Evolutionary conservation across 768 basidiomycete genomes (phyloP).

Genomic region (Lyophyllum shimeji): DNA sequence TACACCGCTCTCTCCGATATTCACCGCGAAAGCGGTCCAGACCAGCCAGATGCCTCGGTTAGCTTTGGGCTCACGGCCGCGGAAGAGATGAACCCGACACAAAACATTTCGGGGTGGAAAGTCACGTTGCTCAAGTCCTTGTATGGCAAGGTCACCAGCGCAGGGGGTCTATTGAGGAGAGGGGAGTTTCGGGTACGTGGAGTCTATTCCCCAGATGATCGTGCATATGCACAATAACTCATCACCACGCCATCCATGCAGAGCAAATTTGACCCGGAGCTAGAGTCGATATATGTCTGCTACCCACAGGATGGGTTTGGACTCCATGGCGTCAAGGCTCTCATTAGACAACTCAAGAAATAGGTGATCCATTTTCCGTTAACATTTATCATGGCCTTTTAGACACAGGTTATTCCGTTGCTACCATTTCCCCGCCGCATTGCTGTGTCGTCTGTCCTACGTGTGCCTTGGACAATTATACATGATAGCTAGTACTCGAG

Average conservation of each 20-base stretch:
- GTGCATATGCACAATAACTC: background rate
- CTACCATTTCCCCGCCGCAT: no score
- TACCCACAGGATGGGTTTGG: slow-evolving; percentile 50
- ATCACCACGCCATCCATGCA: slow-evolving; percentile 11
- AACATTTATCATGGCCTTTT: no score
- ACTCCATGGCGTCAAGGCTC: no score
- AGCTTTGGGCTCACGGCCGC: slow-evolving; percentile 51
- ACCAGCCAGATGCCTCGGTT: slow-evolving; percentile 30
- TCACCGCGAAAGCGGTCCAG: slow-evolving; percentile 26
- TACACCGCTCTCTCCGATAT: slow-evolving; percentile 44
- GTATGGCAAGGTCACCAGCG: slow-evolving; percentile 38
- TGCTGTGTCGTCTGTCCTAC: no score
- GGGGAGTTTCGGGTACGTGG: slow-evolving; percentile 45
- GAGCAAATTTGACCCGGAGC: slow-evolving; percentile 45
- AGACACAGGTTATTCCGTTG: no score
- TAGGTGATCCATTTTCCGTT: no score
- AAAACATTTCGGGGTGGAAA: slow-evolving; percentile 48
- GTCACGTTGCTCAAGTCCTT: slow-evolving; percentile 42
- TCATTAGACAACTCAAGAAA: no score
- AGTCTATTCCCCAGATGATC: background rate
- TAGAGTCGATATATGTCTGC: slow-evolving; percentile 49
- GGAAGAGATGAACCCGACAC: slow-evolving; percentile 33
- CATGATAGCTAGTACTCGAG: no score
- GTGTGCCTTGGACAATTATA: no score
- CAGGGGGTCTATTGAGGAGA: slow-evolving; percentile 38